Percentiles rank a stretch among this genome's conserved stretches.
Conservation (phyloP, 2,329 filamentous ascomycete species). For the Ophiostoma triangulosporum region DNA sequence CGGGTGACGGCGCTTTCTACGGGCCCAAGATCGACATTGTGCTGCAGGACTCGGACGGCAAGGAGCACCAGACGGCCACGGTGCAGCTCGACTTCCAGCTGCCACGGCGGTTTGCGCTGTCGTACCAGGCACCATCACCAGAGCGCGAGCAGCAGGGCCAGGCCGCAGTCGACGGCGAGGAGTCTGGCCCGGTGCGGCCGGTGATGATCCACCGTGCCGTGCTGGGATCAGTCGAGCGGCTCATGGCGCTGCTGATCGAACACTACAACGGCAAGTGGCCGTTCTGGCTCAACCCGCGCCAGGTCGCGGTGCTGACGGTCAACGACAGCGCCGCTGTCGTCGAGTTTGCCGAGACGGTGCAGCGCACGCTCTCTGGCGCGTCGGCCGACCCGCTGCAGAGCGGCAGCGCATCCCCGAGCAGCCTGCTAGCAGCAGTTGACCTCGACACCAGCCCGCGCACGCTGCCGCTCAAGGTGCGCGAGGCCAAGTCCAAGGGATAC, state of each 20-base stretch:
- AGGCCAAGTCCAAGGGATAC: conserved; percentile 61
- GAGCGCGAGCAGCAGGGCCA: conserved; percentile 43
- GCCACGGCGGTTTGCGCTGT: conserved; percentile 65
- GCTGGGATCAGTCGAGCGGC: conserved; percentile 68
- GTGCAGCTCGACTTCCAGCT: conserved; percentile 86
- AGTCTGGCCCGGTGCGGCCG: conserved; percentile 50
- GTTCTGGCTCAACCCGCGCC: conserved; percentile 76
- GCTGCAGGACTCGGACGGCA: conserved; percentile 64
- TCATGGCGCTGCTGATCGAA: conserved; percentile 77
- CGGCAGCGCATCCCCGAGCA: conserved; percentile 20
- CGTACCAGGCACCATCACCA: conserved; percentile 58
- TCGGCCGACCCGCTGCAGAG: not conserved
- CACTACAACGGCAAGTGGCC: conserved; percentile 70
- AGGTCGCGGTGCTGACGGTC: conserved; percentile 60
- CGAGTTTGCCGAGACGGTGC: conserved; percentile 32
- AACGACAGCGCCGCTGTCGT: conserved; percentile 46
- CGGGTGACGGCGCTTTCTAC: conserved; percentile 80
- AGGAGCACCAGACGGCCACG: conserved; percentile 79
- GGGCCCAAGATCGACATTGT: conserved; percentile 87
- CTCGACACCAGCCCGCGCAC: conserved; percentile 50
- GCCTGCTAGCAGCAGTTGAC: conserved; percentile 49
- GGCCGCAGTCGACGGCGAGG: too few species aligned
- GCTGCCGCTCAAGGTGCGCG: conserved; percentile 54
- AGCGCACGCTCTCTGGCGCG: conserved; percentile 36
- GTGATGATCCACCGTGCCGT: conserved; percentile 80